Conservation (phyloP, 1,139 yeast species). For the Candida sp. region DNA sequence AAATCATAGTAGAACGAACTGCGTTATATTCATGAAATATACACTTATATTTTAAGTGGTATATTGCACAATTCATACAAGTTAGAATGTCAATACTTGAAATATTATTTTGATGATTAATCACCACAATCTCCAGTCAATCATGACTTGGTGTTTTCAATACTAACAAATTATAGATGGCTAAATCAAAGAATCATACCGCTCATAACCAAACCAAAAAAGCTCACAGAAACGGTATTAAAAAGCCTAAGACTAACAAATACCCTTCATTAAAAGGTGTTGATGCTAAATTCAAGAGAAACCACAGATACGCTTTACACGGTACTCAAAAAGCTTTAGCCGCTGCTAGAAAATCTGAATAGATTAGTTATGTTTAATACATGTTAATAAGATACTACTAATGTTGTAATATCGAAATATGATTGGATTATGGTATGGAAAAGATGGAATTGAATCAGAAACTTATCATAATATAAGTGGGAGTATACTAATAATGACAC, state of each 20-base stretch:
- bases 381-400: background rate
- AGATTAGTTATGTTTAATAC: constrained; percentile 8
- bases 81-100: no score
- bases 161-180: constrained; percentile 45
- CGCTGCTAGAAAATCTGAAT: constrained; percentile 52
- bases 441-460: no score
- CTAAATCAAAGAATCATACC: constrained; percentile 99
- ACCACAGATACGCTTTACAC: constrained; percentile 99
- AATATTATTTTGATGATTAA: no score
- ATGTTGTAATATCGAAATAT: no score
- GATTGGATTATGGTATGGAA: background rate
- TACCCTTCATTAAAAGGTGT: constrained; percentile 99
- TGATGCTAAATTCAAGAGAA: constrained; percentile 98
- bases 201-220: constrained; percentile 99
- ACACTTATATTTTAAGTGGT: background rate
- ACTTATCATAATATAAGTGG: no score
- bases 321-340: constrained; percentile 96
- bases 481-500: no score
- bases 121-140: no score
- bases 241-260: constrained; percentile 98
- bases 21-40: background rate
- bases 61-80: no score
- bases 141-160: background rate
- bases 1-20: background rate
- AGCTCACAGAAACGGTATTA: constrained; percentile 99